A percentile compares a stretch with the other conserved stretches of the same genome.
Evolutionary conservation across 176 grass and related monocot species (phyloP).

Genomic region (Carex cristatella): DNA sequence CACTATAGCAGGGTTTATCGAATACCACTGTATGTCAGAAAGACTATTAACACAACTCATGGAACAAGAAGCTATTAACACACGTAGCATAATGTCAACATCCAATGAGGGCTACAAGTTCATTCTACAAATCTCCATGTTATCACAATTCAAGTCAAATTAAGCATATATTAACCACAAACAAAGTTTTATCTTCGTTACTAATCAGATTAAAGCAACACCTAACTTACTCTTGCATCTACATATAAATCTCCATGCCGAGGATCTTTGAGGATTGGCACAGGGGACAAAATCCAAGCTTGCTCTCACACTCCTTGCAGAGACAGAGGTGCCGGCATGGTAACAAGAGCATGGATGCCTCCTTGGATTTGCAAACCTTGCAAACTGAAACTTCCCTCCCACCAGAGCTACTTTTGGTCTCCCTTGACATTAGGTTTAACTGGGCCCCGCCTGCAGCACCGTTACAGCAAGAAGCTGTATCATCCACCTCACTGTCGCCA

Average conservation of each 20-base stretch:
- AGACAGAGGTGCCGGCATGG: conserved; percentile 95
- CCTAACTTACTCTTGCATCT: conserved; percentile 12
- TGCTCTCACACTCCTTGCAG: conserved; percentile 94
- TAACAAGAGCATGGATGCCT: conserved; percentile 85
- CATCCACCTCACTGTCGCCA: conserved; percentile 95
- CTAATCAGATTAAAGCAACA: conserved; percentile 7
- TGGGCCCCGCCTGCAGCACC: conserved; percentile 51
- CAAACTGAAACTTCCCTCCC: conserved; percentile 50
- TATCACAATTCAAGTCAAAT: conserved; percentile 7
- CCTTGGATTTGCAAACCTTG: conserved; percentile 76
- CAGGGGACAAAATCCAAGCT: conserved; percentile 83
- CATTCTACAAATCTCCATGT: conserved; percentile 11
- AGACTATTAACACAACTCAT: too few species aligned
- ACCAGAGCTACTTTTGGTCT: conserved; percentile 31
- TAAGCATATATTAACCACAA: conserved; percentile 8
- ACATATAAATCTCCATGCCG: conserved; percentile 99
- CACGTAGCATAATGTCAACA: neutral
- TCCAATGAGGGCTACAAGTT: neutral
- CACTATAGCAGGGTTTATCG: neutral
- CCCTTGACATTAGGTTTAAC: conserved; percentile 41
- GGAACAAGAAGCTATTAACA: conserved; percentile 6
- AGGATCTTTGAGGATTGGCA: conserved; percentile 92
- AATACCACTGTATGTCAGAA: neutral
- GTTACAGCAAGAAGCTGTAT: conserved; percentile 85
- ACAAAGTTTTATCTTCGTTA: neutral